phyloP scores from a whole-genome alignment of 2,329 filamentous ascomycete species.

The Colletotrichum trifolii region DNA sequence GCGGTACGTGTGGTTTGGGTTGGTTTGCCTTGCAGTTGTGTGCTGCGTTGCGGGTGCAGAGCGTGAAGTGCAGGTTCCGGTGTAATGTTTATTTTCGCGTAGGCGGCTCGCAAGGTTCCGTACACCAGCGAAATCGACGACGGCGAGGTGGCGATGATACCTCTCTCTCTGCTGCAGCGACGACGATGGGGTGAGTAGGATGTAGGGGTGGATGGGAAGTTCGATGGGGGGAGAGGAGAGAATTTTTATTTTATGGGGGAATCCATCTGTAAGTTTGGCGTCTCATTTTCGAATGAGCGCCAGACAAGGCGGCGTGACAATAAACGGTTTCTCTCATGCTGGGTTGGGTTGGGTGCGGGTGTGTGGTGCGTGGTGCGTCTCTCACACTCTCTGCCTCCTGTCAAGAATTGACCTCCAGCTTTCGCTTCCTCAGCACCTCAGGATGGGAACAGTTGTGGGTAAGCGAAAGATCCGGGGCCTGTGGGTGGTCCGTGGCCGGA shows the following conservation, averaged over 20 bases:
- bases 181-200: slow-evolving; percentile 30
- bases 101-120: slow-evolving; percentile 30
- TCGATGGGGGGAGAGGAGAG: slow-evolving; percentile 38
- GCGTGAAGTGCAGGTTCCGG: no score
- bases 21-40: slow-evolving; percentile 15
- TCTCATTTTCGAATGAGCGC: slow-evolving; percentile 46
- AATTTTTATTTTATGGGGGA: slow-evolving; percentile 48
- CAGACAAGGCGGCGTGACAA: slow-evolving; percentile 40
- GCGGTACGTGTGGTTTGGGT: slow-evolving; percentile 18
- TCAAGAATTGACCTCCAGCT: slow-evolving; percentile 39
- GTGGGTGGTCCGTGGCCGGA: slow-evolving; percentile 25
- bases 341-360: slow-evolving; percentile 37
- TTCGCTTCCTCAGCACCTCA: slow-evolving; percentile 37
- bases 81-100: slow-evolving; percentile 29
- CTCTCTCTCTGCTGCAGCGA: slow-evolving; percentile 5
- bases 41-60: slow-evolving; percentile 21
- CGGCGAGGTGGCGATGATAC: slow-evolving; percentile 35
- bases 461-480: slow-evolving; percentile 31
- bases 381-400: slow-evolving; percentile 24
- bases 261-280: slow-evolving; percentile 49
- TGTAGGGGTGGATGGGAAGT: slow-evolving; percentile 37
- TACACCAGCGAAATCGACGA: not conserved
- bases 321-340: slow-evolving; percentile 39
- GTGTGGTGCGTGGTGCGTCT: slow-evolving; percentile 24
- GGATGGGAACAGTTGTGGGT: slow-evolving; percentile 35